Percentiles rank a stretch among this genome's conserved stretches.
Evolutionary conservation across 2,329 filamentous ascomycete species (phyloP).

Genomic region (Aspergillus hortae): DNA sequence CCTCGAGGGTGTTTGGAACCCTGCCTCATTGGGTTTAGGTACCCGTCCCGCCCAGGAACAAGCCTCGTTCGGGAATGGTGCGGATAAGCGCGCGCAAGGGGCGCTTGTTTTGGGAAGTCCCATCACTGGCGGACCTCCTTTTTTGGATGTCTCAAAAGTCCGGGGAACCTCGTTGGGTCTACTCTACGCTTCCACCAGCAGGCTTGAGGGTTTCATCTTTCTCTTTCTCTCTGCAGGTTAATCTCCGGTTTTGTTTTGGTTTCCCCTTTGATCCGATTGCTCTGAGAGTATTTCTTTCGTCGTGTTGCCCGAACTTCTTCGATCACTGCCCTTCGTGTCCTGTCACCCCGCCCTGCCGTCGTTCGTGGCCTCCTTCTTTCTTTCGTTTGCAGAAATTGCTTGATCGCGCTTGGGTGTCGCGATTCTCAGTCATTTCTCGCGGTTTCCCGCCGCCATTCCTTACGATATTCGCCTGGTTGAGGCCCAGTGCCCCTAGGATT

Average conservation of each 20-base stretch:
- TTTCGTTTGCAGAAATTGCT: constrained; percentile 8
- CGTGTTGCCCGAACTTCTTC: constrained; percentile 17
- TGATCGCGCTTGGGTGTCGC: constrained; percentile 7
- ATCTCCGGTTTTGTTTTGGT: constrained; percentile 8
- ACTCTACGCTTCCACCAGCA: constrained; percentile 2
- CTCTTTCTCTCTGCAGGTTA: constrained; percentile 12
- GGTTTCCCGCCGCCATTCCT: not conserved
- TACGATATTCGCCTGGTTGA: not conserved
- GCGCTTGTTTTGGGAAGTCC: constrained; percentile 30
- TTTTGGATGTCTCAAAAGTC: constrained; percentile 22
- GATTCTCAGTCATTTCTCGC: constrained; percentile 5
- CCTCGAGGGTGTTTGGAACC: too few species aligned
- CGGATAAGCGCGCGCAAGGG: constrained; percentile 36
- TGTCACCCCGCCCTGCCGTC: constrained; percentile 12
- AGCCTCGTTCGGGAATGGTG: constrained; percentile 10
- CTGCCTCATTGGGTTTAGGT: not conserved
- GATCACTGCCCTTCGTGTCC: constrained; percentile 13
- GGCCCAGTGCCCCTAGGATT: not conserved
- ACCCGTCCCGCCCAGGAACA: constrained; percentile 15
- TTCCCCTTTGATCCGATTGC: constrained; percentile 18
- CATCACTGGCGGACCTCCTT: constrained; percentile 25
- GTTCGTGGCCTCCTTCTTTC: constrained; percentile 15
- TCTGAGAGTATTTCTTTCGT: constrained; percentile 29
- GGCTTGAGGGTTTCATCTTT: constrained; percentile 8
- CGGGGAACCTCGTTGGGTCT: constrained; percentile 22